Conservation (phyloP, 345 rosid genomes). For the Rhodamnia argentea region DNA sequence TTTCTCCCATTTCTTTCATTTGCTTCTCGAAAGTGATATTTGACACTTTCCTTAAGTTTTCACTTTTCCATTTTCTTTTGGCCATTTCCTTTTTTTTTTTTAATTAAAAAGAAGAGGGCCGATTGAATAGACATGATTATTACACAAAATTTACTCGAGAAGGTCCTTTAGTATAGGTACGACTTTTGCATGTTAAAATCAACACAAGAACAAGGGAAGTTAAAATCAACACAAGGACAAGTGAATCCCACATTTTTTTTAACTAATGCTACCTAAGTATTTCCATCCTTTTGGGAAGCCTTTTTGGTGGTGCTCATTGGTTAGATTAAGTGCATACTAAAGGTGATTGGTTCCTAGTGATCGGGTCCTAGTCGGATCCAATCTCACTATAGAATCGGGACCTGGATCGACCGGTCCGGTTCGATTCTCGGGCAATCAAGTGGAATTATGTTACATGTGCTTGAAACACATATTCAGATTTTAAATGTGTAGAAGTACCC, state of each 20-base stretch:
- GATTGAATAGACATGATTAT: background rate
- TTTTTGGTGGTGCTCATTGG: background rate
- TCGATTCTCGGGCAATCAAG: too few species aligned
- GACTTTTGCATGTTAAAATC: background rate
- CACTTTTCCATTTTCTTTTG: background rate
- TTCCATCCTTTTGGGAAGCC: background rate
- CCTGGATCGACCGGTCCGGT: fast-evolving
- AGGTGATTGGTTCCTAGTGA: too few species aligned
- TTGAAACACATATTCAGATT: too few species aligned
- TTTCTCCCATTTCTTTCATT: background rate
- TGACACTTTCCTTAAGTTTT: background rate
- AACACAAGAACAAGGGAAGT: background rate
- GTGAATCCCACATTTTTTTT: background rate
- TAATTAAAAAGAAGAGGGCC: background rate
- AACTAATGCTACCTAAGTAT: background rate
- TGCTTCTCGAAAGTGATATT: background rate
- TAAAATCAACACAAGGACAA: background rate
- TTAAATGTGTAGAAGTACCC: too few species aligned
- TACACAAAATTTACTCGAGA: background rate
- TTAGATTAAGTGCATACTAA: background rate
- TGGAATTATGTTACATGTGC: too few species aligned
- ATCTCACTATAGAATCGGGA: too few species aligned
- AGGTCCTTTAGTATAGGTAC: background rate
- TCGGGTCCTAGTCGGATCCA: too few species aligned
- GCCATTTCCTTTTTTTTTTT: background rate